Conservation (phyloP, 192 early-diverging fungal species). For the Tieghemiomyces parasiticus region DNA sequence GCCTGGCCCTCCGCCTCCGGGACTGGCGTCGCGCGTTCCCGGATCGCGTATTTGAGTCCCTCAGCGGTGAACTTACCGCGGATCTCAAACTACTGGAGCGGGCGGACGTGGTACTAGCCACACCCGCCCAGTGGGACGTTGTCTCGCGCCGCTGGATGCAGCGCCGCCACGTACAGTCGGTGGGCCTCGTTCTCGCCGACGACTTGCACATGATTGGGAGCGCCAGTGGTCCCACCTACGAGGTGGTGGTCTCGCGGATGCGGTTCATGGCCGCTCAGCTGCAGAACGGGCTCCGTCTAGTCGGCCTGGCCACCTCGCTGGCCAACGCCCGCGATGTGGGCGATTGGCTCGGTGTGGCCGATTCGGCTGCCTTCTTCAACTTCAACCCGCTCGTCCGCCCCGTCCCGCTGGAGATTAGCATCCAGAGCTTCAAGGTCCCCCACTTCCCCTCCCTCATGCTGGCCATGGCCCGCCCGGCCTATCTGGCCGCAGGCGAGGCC, state of each 20-base stretch:
- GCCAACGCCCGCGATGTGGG: constrained; percentile 98
- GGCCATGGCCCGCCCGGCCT: constrained; percentile 79
- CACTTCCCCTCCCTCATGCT: constrained; percentile 95
- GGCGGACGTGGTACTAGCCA: constrained; percentile 84
- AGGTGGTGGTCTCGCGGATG: constrained; percentile 89
- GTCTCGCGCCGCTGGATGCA: constrained; percentile 92
- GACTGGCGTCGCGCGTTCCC: constrained; percentile 79
- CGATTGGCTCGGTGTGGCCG: constrained; percentile 85
- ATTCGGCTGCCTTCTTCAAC: constrained; percentile 72
- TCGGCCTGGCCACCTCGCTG: constrained; percentile 75
- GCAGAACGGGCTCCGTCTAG: constrained; percentile 74
- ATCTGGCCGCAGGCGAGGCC: constrained; percentile 56
- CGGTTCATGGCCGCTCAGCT: constrained; percentile 75
- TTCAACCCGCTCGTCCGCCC: constrained; percentile 89
- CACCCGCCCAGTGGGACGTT: constrained; percentile 88
- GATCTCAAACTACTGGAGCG: constrained; percentile 80
- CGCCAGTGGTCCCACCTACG: constrained; percentile 74
- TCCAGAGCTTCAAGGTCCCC: constrained; percentile 79
- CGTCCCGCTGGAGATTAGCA: constrained; percentile 87
- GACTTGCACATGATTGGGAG: constrained; percentile 91
- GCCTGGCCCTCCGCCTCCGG: constrained; percentile 53
- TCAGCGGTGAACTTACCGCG: constrained; percentile 81
- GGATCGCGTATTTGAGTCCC: constrained; percentile 65
- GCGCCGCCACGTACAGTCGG: constrained; percentile 79
- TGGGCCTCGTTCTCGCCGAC: constrained; percentile 82